A percentile compares a stretch with the other conserved stretches of the same genome.
These are phyloP conservation scores for Microbotryum scabiosae DNA, from an alignment of 1,284 basidiomycete species.

Conservation along the genomic window DNA sequence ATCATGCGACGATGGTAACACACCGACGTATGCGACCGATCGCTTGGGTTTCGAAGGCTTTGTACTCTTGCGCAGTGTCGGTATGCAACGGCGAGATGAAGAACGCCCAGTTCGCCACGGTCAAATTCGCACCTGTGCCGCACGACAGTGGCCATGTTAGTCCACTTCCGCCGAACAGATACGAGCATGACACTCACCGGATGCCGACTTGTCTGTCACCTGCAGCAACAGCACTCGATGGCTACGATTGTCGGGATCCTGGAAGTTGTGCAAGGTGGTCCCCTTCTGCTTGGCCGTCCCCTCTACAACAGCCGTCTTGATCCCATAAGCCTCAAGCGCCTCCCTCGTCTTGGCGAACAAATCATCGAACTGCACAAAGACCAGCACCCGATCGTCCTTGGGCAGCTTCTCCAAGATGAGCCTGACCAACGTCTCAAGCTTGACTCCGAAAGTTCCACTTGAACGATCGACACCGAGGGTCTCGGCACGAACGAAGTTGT, in stretches of 20 bases:
- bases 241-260: conserved; percentile 56
- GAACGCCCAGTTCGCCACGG: conserved; percentile 86
- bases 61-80: conserved; percentile 63
- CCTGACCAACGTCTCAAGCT: conserved; percentile 73
- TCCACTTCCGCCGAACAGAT: background rate
- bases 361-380: conserved; percentile 92
- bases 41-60: conserved; percentile 79
- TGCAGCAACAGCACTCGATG: conserved; percentile 72
- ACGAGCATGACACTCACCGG: conserved; percentile 52
- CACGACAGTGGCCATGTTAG: conserved; percentile 1
- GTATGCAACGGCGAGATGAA: conserved; percentile 85
- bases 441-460: conserved; percentile 77
- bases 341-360: conserved; percentile 81
- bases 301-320: conserved; percentile 70
- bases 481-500: conserved; percentile 73
- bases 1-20: background rate
- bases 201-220: conserved; percentile 87
- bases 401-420: conserved; percentile 69
- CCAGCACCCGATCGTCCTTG: conserved; percentile 67
- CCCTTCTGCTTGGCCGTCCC: conserved; percentile 56
- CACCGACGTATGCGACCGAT: conserved; percentile 70
- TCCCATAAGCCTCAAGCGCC: conserved; percentile 61
- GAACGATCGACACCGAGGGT: conserved; percentile 73
- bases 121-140: conserved; percentile 54
- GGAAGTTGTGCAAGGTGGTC: conserved; percentile 73